Base-by-base conservation (phyloP, 2,329 filamentous ascomycete genomes). In the Orbilia blumenaviensis region DNA sequence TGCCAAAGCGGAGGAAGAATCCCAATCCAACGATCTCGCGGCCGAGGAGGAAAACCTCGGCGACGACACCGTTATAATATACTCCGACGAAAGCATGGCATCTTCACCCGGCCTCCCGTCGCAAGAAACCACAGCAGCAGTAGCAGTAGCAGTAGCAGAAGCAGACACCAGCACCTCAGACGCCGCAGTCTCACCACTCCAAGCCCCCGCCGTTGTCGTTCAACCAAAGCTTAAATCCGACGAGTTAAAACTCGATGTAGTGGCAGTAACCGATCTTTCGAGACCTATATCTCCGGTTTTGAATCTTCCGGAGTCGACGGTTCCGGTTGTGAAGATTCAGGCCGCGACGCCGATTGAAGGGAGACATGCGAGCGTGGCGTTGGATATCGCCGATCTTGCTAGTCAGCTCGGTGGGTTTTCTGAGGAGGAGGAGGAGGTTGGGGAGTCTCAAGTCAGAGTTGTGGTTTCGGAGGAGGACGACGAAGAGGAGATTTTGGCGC, bases 111-210 rank as follows among this genome's bases (percentile, higher is more conserved):
- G 41, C 18, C 10, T 67, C 10, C 3, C 42, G 9, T 23, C 46
- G 14, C 41, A 25, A 34, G 54, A 72, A 27, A 8, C 10, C 5
- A 18, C 18, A 27, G 23, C 3, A n/a, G n/a, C 46, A 34, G 12
- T 32, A n/a, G n/a, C n/a, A n/a, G n/a, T n/a, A n/a, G n/a, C n/a
- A n/a, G n/a, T n/a, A n/a, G n/a, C n/a, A n/a, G n/a, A n/a, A n/a
- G n/a, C n/a, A n/a, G n/a, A n/a, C n/a, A n/a, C n/a, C n/a, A n/a
- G n/a, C 5, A 25, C 46, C 5, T 25, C 64, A 10, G 67, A 61
- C 8, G 46, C 42, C n/a, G 18, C 78, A 21, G 66, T 74, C 14
- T 73, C 71, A 44, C 68, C 68, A 2, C 46, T 78, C 8, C 61
- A 66, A 42, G 48, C 58, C 2, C 61, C 69, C 1, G 25, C 58